A percentile compares a stretch with the other conserved stretches of the same genome.
Conservation (phyloP, 805 yeast genomes). For the Saturnispora saitoi region DNA sequence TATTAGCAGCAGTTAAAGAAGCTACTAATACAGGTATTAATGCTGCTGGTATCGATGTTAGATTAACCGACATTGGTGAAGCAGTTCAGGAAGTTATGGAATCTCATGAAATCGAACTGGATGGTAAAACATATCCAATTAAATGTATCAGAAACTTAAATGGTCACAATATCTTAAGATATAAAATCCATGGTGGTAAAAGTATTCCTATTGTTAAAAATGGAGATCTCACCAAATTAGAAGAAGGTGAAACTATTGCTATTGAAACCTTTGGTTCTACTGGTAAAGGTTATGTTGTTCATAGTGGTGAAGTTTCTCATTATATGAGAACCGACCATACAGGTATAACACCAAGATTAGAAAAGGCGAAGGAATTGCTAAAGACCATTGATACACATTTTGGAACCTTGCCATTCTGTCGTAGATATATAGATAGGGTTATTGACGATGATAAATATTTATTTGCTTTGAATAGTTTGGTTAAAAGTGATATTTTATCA, state of each 20-base stretch:
- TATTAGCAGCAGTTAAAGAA: slow-evolving; percentile 77
- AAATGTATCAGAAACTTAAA: slow-evolving; percentile 86
- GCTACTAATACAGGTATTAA: slow-evolving; percentile 92
- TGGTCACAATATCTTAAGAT: slow-evolving; percentile 88
- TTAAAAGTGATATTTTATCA: slow-evolving; percentile 76
- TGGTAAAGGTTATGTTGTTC: slow-evolving; percentile 82
- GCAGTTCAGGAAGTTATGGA: slow-evolving; percentile 97
- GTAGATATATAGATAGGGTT: slow-evolving; percentile 78
- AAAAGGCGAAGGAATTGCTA: slow-evolving; percentile 62
- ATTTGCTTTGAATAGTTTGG: slow-evolving; percentile 77
- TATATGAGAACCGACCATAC: slow-evolving; percentile 61
- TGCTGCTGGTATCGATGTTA: slow-evolving; percentile 93
- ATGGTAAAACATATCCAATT: slow-evolving; percentile 78
- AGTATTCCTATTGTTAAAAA: slow-evolving; percentile 93
- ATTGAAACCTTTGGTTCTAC: slow-evolving; percentile 98
- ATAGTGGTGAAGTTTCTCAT: slow-evolving; percentile 91
- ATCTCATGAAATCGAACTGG: slow-evolving; percentile 82
- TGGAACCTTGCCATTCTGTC: slow-evolving; percentile 95
- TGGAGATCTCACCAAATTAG: slow-evolving; percentile 95
- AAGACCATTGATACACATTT: slow-evolving; percentile 68
- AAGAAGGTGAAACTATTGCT: slow-evolving; percentile 96
- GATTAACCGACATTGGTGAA: slow-evolving; percentile 91
- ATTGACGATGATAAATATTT: slow-evolving; percentile 88
- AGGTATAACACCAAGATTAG: slow-evolving; percentile 43
- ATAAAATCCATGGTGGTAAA: slow-evolving; percentile 86